Conservation (phyloP, 331 rosid species). For the Rhamnella rubrinervis region DNA sequence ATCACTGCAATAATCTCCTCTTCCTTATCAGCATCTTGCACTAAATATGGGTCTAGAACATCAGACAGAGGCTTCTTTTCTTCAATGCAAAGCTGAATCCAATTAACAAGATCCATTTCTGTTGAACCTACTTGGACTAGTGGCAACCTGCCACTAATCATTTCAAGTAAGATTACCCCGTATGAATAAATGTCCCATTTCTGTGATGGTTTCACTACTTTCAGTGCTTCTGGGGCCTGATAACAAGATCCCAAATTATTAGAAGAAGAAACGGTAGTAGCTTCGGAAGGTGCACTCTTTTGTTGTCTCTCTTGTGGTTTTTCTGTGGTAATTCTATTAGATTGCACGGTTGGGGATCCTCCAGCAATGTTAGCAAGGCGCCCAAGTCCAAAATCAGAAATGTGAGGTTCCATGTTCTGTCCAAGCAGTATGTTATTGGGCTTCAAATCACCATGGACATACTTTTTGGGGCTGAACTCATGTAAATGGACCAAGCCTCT, state of each 20-base stretch:
- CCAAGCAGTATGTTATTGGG: slow-evolving; percentile 84
- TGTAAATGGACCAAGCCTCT: slow-evolving; percentile 85
- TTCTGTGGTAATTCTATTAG: slow-evolving; percentile 60
- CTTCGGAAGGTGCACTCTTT: slow-evolving; percentile 56
- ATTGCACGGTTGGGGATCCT: slow-evolving; percentile 78
- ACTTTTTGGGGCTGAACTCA: slow-evolving; percentile 92
- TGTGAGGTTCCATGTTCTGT: slow-evolving; percentile 69
- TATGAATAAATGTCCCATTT: slow-evolving; percentile 95
- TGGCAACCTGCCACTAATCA: slow-evolving; percentile 82
- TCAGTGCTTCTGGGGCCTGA: slow-evolving; percentile 83
- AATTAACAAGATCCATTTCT: slow-evolving; percentile 90
- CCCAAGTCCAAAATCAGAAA: slow-evolving; percentile 92
- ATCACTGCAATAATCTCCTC: slow-evolving; percentile 81
- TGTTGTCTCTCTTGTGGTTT: slow-evolving; percentile 62
- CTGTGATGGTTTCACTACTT: slow-evolving; percentile 92
- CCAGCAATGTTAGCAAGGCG: slow-evolving; percentile 93
- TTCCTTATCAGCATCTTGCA: slow-evolving; percentile 65
- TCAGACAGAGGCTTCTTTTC: slow-evolving; percentile 89
- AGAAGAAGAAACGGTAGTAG: slow-evolving; percentile 28
- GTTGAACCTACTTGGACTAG: slow-evolving; percentile 67
- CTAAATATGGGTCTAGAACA: slow-evolving; percentile 70
- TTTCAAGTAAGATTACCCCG: slow-evolving; percentile 85
- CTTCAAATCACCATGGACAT: slow-evolving; percentile 91
- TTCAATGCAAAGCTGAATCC: slow-evolving; percentile 93
- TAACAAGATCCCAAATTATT: slow-evolving; percentile 53